Conservation (phyloP, 164 flowering plant genomes). For the Dillenia suffruticosa region DNA sequence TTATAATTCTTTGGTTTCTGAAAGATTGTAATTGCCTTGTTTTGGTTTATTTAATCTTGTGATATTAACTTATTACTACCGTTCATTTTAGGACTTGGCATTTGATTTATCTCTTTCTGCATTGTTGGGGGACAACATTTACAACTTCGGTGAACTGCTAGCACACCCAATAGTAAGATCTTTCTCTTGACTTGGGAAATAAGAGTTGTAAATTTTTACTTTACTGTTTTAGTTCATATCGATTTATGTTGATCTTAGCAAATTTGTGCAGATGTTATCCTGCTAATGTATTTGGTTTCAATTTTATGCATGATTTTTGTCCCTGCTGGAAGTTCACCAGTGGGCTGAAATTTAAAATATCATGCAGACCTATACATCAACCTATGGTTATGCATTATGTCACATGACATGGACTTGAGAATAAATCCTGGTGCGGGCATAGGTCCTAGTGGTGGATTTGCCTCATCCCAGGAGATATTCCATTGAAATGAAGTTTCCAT, state of each 20-base stretch:
- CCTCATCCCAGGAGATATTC: no score
- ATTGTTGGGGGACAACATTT: slow-evolving; percentile 85
- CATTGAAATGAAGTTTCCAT: no score
- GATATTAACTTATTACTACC: neutral
- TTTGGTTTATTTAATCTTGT: neutral
- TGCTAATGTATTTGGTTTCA: no score
- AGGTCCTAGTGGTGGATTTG: no score
- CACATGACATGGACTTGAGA: no score
- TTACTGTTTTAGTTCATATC: neutral
- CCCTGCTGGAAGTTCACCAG: no score
- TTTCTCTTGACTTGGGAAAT: neutral
- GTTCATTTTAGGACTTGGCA: slow-evolving; percentile 72
- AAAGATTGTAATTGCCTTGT: neutral
- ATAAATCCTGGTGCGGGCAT: no score
- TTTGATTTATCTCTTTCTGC: slow-evolving; percentile 97
- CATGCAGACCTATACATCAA: no score
- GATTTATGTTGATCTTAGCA: neutral
- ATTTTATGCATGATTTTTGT: no score
- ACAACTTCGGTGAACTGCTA: slow-evolving; percentile 93
- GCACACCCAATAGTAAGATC: slow-evolving; percentile 91
- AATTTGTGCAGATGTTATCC: neutral
- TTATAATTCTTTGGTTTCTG: no score
- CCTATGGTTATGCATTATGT: no score
- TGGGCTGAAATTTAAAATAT: no score
- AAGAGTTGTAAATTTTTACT: neutral